Evolutionary conservation across 805 yeast species (phyloP).

Genomic region (Myxozyma monticola): DNA sequence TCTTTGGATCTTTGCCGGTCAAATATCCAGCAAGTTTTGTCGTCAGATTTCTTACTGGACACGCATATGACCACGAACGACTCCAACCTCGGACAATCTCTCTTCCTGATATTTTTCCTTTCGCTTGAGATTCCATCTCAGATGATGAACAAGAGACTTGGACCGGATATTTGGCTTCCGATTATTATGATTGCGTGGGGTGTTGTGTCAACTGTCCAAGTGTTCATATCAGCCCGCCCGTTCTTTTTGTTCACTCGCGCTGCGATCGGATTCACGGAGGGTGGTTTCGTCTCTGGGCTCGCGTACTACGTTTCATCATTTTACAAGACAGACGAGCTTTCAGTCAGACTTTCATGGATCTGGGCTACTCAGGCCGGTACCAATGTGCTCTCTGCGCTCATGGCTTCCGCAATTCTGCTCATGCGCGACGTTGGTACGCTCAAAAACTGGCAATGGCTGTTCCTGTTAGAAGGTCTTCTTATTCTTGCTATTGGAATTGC

Average conservation of each 20-base stretch:
- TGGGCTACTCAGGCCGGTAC: constrained; percentile 58
- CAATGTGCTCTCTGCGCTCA: constrained; percentile 47
- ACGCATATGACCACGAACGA: constrained; percentile 54
- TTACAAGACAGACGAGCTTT: constrained; percentile 58
- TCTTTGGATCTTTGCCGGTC: constrained; percentile 58
- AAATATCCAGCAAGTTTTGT: constrained; percentile 54
- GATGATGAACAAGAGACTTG: constrained; percentile 55
- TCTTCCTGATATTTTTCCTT: constrained; percentile 49
- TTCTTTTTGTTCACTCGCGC: constrained; percentile 50
- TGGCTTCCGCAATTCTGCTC: constrained; percentile 56
- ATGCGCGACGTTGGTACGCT: constrained; percentile 38
- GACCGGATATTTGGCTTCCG: constrained; percentile 64
- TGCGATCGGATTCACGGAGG: constrained; percentile 57
- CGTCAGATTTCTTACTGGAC: constrained; percentile 56
- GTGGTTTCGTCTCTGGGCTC: constrained; percentile 68
- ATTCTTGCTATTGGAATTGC: constrained; percentile 55
- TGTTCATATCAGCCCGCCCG: constrained; percentile 43
- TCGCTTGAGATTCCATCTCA: constrained; percentile 46
- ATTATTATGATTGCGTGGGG: constrained; percentile 55
- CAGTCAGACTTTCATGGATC: constrained; percentile 59
- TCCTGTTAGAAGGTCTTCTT: constrained; percentile 55
- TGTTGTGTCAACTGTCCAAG: constrained; percentile 54
- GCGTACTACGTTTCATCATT: constrained; percentile 67
- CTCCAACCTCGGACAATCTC: constrained; percentile 57
- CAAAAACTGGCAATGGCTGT: constrained; percentile 66